phyloP scores from a whole-genome alignment of 331 rosid genomes.

The Pyracantha coccinea region DNA sequence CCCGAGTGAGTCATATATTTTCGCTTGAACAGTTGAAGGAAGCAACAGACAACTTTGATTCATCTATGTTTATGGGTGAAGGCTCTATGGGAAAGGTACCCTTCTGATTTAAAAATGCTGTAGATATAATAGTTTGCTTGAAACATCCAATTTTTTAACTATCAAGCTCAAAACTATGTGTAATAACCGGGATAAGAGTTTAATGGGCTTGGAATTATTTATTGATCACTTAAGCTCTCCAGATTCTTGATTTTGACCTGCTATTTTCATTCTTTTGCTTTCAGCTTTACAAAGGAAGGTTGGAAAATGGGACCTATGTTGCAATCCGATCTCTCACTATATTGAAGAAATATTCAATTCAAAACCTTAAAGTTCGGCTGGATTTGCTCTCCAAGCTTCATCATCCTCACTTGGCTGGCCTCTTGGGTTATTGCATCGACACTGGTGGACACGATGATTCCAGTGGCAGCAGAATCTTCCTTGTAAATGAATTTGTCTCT shows the following conservation, averaged over 20 bases:
- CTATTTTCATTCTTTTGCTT: constrained; percentile 9
- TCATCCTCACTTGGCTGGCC: constrained; percentile 80
- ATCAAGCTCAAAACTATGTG: neutral
- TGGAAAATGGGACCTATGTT: constrained; percentile 55
- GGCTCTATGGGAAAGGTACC: constrained; percentile 84
- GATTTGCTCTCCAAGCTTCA: constrained; percentile 82
- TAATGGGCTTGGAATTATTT: neutral
- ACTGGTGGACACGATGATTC: constrained; percentile 47
- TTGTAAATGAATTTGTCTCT: constrained; percentile 54
- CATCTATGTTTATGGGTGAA: constrained; percentile 63
- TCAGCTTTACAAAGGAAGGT: constrained; percentile 70
- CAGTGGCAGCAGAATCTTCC: constrained; percentile 42
- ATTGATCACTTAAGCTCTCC: neutral
- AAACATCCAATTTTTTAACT: neutral
- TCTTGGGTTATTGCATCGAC: constrained; percentile 74
- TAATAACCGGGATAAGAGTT: neutral
- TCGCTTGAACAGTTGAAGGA: constrained; percentile 67
- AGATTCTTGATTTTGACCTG: neutral
- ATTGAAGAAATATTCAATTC: constrained; percentile 53
- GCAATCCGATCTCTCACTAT: constrained; percentile 45
- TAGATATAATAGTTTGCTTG: neutral
- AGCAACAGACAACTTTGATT: constrained; percentile 52
- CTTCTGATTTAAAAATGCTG: constrained; percentile 7
- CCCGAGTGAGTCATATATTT: constrained; percentile 38
- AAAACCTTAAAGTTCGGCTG: constrained; percentile 59